These are phyloP conservation scores for Danielia oregonensis DNA, from an alignment of 805 yeast species.

Conservation along the genomic window DNA sequence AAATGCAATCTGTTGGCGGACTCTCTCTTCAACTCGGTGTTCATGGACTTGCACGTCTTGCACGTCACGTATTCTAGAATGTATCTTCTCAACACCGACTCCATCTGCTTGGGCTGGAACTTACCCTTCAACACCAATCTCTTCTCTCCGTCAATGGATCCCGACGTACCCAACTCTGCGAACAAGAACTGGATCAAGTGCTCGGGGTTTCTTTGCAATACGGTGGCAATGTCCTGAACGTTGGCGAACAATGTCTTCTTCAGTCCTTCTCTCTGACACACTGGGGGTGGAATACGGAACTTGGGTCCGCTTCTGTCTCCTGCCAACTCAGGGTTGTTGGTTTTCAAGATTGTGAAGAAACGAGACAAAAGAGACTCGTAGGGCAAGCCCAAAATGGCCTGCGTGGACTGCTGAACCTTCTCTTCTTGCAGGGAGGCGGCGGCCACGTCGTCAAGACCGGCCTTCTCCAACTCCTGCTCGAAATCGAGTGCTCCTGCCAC, in stretches of 20 bases:
- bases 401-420: conserved; percentile 13
- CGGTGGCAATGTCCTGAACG: conserved; percentile 90
- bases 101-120: conserved; percentile 96
- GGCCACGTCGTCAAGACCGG: conserved; percentile 64
- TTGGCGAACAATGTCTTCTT: conserved; percentile 96
- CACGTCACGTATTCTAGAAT: conserved; percentile 97
- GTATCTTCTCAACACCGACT: conserved; percentile 92
- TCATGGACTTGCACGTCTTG: conserved; percentile 97
- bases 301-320: conserved; percentile 92
- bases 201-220: conserved; percentile 93
- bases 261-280: conserved; percentile 94
- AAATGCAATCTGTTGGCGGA: conserved; percentile 94
- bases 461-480: conserved; percentile 84
- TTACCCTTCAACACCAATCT: conserved; percentile 97
- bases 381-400: conserved; percentile 54
- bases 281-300: conserved; percentile 96
- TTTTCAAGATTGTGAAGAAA: conserved; percentile 80
- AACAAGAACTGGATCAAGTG: conserved; percentile 94
- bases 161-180: conserved; percentile 99
- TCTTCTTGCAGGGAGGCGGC: conserved; percentile 26
- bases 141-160: conserved; percentile 97
- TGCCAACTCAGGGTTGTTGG: conserved; percentile 96
- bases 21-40: conserved; percentile 94
- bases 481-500: conserved; percentile 68
- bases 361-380: conserved; percentile 77